These are phyloP conservation scores for Emergomyces orientalis DNA, from an alignment of 2,329 filamentous ascomycete species.

Conservation along the genomic window DNA sequence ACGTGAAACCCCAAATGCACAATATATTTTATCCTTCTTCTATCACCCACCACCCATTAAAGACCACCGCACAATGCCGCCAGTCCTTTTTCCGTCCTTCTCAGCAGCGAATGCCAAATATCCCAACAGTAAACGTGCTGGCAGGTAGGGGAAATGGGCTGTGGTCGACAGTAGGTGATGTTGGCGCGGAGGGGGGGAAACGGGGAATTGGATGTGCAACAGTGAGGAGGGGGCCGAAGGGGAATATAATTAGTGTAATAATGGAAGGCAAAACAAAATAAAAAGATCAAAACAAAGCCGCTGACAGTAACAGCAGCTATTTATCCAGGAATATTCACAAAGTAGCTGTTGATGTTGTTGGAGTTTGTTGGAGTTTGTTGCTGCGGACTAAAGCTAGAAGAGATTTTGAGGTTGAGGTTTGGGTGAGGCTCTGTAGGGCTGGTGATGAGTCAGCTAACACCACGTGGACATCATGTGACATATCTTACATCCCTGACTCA, in stretches of 20 bases:
- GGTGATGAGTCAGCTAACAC: neutral
- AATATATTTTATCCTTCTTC: slow-evolving; percentile 15
- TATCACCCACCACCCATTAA: slow-evolving; percentile 17
- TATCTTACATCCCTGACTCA: neutral
- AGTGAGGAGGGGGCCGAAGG: neutral
- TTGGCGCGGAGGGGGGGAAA: neutral
- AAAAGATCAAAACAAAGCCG: neutral
- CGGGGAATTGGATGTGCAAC: neutral
- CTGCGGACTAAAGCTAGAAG: neutral
- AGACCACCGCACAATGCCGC: slow-evolving; percentile 2
- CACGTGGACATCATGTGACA: neutral
- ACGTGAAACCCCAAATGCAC: slow-evolving; percentile 24
- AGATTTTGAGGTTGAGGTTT: neutral
- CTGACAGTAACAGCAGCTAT: neutral
- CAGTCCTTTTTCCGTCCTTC: slow-evolving; percentile 4
- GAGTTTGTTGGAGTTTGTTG: neutral
- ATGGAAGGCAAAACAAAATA: neutral
- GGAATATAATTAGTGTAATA: neutral
- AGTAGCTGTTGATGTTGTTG: neutral
- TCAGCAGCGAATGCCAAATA: slow-evolving; percentile 4
- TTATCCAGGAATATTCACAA: neutral
- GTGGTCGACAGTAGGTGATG: neutral
- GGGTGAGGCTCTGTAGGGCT: neutral
- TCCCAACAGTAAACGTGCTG: slow-evolving; percentile 3
- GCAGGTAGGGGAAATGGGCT: neutral